These are phyloP conservation scores for Actinidia chinensis DNA, from an alignment of 179 eudicot species.

Conservation along the genomic window DNA sequence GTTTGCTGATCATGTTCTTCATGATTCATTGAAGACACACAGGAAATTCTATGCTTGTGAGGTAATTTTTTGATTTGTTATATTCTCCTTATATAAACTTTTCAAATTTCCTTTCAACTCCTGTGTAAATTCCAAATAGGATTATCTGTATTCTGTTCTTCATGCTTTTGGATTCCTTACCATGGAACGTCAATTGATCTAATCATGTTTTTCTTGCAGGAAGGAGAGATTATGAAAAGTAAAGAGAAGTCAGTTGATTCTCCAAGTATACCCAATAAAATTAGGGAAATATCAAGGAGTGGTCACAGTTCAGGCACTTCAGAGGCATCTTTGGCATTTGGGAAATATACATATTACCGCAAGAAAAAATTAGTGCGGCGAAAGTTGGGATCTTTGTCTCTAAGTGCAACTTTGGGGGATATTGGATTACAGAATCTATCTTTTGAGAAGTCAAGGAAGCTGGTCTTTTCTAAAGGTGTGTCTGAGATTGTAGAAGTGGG, in stretches of 20 bases:
- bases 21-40: conserved; percentile 31
- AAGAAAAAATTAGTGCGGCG: conserved; percentile 48
- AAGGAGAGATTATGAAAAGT: conserved; percentile 18
- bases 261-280: conserved; percentile 27
- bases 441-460: conserved; percentile 40
- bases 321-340: conserved; percentile 35
- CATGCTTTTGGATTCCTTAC: neutral
- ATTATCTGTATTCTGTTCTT: neutral
- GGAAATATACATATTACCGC: conserved; percentile 62
- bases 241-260: conserved; percentile 29
- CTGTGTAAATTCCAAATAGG: neutral
- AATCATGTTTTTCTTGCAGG: conserved; percentile 40
- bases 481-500: conserved; percentile 30
- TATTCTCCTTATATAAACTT: neutral
- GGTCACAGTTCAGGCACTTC: conserved; percentile 41
- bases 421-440: conserved; percentile 29
- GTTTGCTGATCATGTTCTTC: conserved; percentile 39
- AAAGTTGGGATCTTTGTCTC: conserved; percentile 46
- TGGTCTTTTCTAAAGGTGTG: conserved; percentile 23
- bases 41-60: conserved; percentile 23
- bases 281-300: conserved; percentile 41
- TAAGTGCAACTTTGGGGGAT: conserved; percentile 35
- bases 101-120: neutral
- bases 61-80: conserved; percentile 34
- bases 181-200: conserved; percentile 2